phyloP scores from a whole-genome alignment of 164 flowering plant species.

The Magnolia kwangsiensis region DNA sequence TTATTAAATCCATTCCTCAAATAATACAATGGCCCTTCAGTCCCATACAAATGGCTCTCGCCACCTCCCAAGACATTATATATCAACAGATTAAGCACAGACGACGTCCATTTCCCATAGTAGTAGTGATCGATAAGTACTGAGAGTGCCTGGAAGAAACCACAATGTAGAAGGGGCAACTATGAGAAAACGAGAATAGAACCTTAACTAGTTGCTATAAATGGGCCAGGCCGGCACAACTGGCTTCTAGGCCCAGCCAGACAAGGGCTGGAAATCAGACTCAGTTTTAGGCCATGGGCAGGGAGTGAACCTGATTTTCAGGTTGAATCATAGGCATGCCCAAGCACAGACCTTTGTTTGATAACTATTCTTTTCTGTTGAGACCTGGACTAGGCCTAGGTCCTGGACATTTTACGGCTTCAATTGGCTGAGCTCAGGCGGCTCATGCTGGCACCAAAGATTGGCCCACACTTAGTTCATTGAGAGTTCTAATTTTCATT shows the following conservation, averaged over 20 bases:
- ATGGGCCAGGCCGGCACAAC: background rate
- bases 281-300: background rate
- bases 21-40: constrained; percentile 80
- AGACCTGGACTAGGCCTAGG: background rate
- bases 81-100: constrained; percentile 69
- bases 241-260: background rate
- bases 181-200: background rate
- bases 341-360: background rate
- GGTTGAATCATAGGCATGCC: background rate
- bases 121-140: constrained; percentile 56
- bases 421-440: background rate
- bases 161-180: background rate
- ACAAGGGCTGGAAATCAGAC: background rate
- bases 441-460: no score
- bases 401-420: background rate
- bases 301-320: background rate
- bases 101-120: constrained; percentile 88
- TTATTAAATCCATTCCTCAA: constrained; percentile 91
- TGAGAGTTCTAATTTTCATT: background rate
- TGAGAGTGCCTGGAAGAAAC: constrained; percentile 64
- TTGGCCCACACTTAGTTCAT: background rate
- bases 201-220: background rate
- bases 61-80: constrained; percentile 96
- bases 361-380: background rate
- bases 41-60: constrained; percentile 94